Evolutionary conservation across 129 eudicot species (phyloP).

Genomic region (Ambrosia trifida): DNA sequence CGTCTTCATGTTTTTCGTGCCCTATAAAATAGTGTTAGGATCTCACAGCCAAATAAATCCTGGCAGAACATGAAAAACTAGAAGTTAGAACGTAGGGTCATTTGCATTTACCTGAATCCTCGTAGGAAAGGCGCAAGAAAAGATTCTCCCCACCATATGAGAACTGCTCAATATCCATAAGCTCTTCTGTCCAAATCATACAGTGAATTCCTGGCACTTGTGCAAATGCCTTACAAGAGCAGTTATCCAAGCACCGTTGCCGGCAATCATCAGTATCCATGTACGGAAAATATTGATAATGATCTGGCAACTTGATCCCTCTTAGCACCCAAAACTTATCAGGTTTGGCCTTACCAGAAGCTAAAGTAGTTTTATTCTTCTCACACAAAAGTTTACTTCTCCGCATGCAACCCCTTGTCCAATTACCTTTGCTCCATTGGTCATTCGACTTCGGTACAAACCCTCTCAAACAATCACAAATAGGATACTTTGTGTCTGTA

Average conservation of each 20-base stretch:
- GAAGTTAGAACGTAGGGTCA: not conserved
- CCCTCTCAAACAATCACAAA: conserved; percentile 42
- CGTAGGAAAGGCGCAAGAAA: conserved; percentile 39
- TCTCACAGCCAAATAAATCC: conserved; percentile 9
- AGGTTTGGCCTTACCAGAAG: conserved; percentile 19
- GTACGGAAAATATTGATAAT: conserved; percentile 15
- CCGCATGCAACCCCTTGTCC: conserved; percentile 45
- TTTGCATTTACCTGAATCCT: conserved; percentile 35
- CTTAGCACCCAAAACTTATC: conserved; percentile 44
- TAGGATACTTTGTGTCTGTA: conserved; percentile 14
- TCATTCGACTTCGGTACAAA: conserved; percentile 36
- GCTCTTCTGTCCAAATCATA: conserved; percentile 45
- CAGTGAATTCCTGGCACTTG: conserved; percentile 42
- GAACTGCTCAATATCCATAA: conserved; percentile 38
- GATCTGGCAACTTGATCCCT: conserved; percentile 38
- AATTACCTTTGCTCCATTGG: conserved; percentile 40
- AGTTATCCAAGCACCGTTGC: conserved; percentile 37
- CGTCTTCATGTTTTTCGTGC: not conserved
- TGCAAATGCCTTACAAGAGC: conserved; percentile 52
- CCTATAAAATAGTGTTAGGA: conserved; percentile 15
- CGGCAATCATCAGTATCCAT: conserved; percentile 22
- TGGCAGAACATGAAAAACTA: not conserved
- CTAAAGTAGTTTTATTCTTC: conserved; percentile 23
- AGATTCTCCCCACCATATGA: conserved; percentile 36
- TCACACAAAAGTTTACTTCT: conserved; percentile 35